These are phyloP conservation scores for Kurtzmaniella natalensis DNA, from an alignment of 1,139 yeast species.

Conservation along the genomic window DNA sequence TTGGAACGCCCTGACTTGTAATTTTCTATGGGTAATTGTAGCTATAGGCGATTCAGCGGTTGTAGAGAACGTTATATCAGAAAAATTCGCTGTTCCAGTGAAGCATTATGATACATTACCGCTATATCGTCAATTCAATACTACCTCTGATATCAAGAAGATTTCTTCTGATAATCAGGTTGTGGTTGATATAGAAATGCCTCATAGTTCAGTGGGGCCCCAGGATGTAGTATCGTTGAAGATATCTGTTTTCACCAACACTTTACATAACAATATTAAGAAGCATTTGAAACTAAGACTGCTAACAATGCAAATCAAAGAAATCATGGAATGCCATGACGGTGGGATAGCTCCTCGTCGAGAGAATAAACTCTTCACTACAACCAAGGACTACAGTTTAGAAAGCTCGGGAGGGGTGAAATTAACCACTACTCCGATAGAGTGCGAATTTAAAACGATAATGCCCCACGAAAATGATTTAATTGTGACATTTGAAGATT, in stretches of 20 bases:
- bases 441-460: constrained; percentile 22
- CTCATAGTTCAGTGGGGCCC: constrained; percentile 50
- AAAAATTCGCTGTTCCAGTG: constrained; percentile 43
- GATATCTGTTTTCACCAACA: constrained; percentile 35
- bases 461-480: constrained; percentile 38
- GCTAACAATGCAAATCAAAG: constrained; percentile 47
- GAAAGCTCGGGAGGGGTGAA: constrained; percentile 11
- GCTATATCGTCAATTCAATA: constrained; percentile 48
- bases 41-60: constrained; percentile 29
- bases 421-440: constrained; percentile 30
- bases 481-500: constrained; percentile 1
- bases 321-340: constrained; percentile 44
- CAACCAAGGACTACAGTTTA: constrained; percentile 19
- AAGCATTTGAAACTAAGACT: constrained; percentile 41
- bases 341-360: constrained; percentile 42
- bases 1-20: constrained; percentile 41
- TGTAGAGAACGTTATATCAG: constrained; percentile 28
- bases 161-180: constrained; percentile 40
- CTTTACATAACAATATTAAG: constrained; percentile 27
- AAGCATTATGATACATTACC: constrained; percentile 52
- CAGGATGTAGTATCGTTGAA: constrained; percentile 38
- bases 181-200: constrained; percentile 38
- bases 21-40: constrained; percentile 31
- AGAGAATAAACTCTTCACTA: constrained; percentile 30
- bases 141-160: constrained; percentile 39